Evolutionary conservation across 371 early-diverging fungal species (phyloP).

Genomic region (Nematocida major): DNA sequence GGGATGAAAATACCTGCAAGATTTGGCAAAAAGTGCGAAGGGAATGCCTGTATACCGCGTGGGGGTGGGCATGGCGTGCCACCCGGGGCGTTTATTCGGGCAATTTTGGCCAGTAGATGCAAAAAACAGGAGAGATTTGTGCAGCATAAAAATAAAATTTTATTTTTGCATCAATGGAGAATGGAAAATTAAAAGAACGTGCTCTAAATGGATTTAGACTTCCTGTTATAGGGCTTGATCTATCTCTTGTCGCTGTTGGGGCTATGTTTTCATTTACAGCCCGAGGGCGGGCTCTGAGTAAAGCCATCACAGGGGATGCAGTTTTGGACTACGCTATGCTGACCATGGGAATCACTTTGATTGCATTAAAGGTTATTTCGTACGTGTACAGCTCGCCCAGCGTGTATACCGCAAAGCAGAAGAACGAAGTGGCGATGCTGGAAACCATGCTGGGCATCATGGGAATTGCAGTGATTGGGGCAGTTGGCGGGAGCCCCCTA

Average conservation of each 20-base stretch:
- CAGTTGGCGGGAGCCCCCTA: neutral
- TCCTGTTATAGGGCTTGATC: neutral
- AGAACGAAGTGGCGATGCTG: neutral
- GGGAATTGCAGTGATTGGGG: neutral
- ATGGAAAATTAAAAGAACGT: neutral
- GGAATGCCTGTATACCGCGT: too few relatives aligned
- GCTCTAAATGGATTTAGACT: neutral
- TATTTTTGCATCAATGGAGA: constrained; percentile 13
- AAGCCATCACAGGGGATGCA: neutral
- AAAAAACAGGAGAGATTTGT: too few relatives aligned
- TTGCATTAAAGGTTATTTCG: neutral
- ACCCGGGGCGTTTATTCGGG: too few relatives aligned
- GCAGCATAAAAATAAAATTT: constrained; percentile 20
- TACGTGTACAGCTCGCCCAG: neutral
- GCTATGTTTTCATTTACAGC: constrained; percentile 1
- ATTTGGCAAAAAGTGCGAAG: too few relatives aligned
- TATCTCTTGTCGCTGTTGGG: neutral
- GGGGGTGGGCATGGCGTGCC: too few relatives aligned
- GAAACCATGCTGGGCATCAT: neutral
- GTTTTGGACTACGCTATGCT: neutral
- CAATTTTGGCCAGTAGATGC: too few relatives aligned
- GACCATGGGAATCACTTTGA: neutral
- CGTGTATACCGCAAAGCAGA: neutral
- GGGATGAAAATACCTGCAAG: too few relatives aligned
- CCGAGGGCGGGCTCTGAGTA: neutral